These are phyloP conservation scores for Misopates orontium DNA, from an alignment of 257 asterid genomes.

Conservation along the genomic window DNA sequence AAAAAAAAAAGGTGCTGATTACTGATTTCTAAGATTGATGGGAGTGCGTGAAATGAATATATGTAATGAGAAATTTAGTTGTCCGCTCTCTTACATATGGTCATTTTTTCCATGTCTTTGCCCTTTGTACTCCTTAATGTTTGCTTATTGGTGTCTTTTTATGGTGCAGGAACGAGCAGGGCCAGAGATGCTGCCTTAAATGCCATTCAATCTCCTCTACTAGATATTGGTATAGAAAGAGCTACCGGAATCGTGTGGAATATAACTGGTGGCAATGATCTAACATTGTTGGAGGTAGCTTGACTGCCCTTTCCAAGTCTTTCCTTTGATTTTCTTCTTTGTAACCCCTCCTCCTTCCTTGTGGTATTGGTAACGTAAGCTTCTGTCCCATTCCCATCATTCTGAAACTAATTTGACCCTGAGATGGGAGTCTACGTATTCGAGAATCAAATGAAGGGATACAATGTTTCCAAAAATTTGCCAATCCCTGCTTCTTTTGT, in stretches of 20 bases:
- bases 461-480: not conserved
- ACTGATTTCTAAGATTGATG: too few relatives aligned
- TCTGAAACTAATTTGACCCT: not conserved
- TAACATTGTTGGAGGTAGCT: slow-evolving; percentile 86
- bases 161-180: slow-evolving; percentile 75
- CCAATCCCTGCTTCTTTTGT: not conserved
- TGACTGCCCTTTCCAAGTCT: slow-evolving; percentile 14
- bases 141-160: slow-evolving; percentile 20
- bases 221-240: slow-evolving; percentile 89
- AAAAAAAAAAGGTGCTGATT: too few relatives aligned
- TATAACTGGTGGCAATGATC: slow-evolving; percentile 91
- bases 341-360: slow-evolving; percentile 5
- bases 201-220: slow-evolving; percentile 85
- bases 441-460: not conserved
- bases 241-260: slow-evolving; percentile 99
- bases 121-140: slow-evolving; percentile 18
- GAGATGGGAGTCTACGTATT: slow-evolving; percentile 1
- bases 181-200: slow-evolving; percentile 95
- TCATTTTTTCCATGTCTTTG: not conserved
- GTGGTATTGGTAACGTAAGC: slow-evolving; percentile 5
- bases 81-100: not conserved
- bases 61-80: slow-evolving; percentile 3
- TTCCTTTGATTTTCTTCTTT: slow-evolving; percentile 11
- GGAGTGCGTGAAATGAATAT: not conserved
- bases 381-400: not conserved